phyloP scores from a whole-genome alignment of 345 rosid species.

The Lumnitzera racemosa region DNA sequence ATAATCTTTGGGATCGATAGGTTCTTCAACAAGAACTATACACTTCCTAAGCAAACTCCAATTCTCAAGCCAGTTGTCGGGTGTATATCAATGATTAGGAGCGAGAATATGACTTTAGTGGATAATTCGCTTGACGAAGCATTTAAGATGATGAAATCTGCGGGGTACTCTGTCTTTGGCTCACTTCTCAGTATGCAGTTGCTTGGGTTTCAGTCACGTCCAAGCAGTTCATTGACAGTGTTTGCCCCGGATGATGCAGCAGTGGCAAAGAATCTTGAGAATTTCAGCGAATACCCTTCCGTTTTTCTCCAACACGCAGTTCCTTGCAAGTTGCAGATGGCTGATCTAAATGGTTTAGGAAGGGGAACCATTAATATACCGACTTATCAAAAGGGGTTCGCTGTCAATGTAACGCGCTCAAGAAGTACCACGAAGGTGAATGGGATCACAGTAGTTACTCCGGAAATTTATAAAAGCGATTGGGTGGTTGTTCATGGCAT shows the following conservation, averaged over 20 bases:
- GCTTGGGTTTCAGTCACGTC: slow-evolving; percentile 14
- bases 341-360: slow-evolving; percentile 19
- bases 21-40: slow-evolving; percentile 25
- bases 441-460: slow-evolving; percentile 17
- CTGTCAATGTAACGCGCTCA: slow-evolving; percentile 19
- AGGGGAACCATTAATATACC: slow-evolving; percentile 14
- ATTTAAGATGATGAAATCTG: slow-evolving; percentile 19
- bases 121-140: slow-evolving; percentile 17
- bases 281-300: slow-evolving; percentile 17
- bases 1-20: slow-evolving; percentile 23
- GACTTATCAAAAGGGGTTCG: slow-evolving; percentile 25
- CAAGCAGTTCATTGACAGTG: slow-evolving; percentile 21
- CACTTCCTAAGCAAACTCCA: not conserved
- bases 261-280: slow-evolving; percentile 6
- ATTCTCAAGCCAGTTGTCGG: slow-evolving; percentile 5
- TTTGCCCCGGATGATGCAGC: slow-evolving; percentile 37
- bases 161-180: slow-evolving; percentile 32
- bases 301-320: slow-evolving; percentile 30
- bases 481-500: slow-evolving; percentile 37
- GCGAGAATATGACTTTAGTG: not conserved
- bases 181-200: slow-evolving; percentile 39
- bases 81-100: slow-evolving; percentile 6
- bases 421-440: slow-evolving; percentile 25
- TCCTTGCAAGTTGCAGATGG: slow-evolving; percentile 29
- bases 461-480: slow-evolving; percentile 26